Conservation (phyloP, 768 basidiomycete species). For the Tulasnella sp. region DNA sequence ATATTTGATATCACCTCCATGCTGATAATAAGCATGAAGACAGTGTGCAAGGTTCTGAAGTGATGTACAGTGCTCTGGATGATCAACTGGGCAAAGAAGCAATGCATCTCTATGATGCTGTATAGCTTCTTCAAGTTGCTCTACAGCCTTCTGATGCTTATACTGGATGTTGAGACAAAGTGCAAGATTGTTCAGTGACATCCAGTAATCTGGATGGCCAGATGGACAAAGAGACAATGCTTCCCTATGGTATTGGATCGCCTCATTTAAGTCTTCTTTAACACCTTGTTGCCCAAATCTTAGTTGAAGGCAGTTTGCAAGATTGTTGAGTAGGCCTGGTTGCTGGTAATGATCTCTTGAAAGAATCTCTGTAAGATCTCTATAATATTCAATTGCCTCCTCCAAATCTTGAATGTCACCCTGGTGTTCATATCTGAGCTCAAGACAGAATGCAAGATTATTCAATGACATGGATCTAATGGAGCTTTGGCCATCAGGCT, state of each 20-base stretch:
- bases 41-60: neutral
- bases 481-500: neutral
- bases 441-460: neutral
- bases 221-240: neutral
- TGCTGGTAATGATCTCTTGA: too few relatives aligned
- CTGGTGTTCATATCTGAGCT: neutral
- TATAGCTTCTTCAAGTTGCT: neutral
- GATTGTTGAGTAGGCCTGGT: neutral
- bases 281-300: neutral
- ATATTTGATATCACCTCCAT: neutral
- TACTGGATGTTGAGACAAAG: neutral
- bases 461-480: neutral
- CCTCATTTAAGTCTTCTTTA: neutral
- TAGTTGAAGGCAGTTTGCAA: neutral
- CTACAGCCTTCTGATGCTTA: too few relatives aligned
- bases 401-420: neutral
- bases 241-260: neutral
- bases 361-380: too few relatives aligned
- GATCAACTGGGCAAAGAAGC: neutral
- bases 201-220: neutral
- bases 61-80: neutral
- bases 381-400: neutral
- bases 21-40: neutral
- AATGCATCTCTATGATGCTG: neutral
- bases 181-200: neutral